These are phyloP conservation scores for Sherardia arvensis DNA, from an alignment of 257 asterid genomes.

Conservation along the genomic window DNA sequence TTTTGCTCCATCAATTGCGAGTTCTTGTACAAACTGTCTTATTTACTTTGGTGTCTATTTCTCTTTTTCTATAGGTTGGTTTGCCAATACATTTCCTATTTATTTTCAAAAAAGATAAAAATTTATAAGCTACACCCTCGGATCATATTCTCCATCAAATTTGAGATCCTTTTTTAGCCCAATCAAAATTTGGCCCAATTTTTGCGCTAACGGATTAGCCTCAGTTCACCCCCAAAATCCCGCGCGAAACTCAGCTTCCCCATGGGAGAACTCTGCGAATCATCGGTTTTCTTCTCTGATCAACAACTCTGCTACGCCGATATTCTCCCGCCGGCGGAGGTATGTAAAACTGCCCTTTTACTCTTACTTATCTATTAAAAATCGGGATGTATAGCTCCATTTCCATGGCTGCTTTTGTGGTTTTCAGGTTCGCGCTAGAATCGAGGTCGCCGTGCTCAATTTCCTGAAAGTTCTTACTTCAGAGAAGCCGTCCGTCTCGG, in stretches of 20 bases:
- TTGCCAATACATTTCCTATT: too few species aligned
- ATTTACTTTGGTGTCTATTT: too few species aligned
- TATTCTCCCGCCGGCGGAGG: constrained; percentile 62
- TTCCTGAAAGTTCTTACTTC: constrained; percentile 63
- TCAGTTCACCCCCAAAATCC: not conserved
- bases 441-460: constrained; percentile 75
- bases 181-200: not conserved
- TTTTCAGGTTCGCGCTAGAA: constrained; percentile 76
- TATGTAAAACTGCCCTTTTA: not conserved
- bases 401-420: not conserved
- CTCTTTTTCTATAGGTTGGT: too few species aligned
- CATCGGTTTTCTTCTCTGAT: constrained; percentile 74
- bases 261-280: constrained; percentile 57
- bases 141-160: too few species aligned
- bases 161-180: not conserved
- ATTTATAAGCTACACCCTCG: too few species aligned
- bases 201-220: not conserved
- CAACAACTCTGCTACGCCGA: constrained; percentile 76
- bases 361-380: too few species aligned
- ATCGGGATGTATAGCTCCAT: too few species aligned
- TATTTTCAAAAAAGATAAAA: not conserved
- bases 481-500: constrained; percentile 52
- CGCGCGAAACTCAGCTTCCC: not conserved
- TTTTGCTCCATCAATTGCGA: too few species aligned
- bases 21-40: too few species aligned